Base-by-base conservation (phyloP, 2,329 filamentous ascomycete genomes). In the Cordyceps farinosa region DNA sequence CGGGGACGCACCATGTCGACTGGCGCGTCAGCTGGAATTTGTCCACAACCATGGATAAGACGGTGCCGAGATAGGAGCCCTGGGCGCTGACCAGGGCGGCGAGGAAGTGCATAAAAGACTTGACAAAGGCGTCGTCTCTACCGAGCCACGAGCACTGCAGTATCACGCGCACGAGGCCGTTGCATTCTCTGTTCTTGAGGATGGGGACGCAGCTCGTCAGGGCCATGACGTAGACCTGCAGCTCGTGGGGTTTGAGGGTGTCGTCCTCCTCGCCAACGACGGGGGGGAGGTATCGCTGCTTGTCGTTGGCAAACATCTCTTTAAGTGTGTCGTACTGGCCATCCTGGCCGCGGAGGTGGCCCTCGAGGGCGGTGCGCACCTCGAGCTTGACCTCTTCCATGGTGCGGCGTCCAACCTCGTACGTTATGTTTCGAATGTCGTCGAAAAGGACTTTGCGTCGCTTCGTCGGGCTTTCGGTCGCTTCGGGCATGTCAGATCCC, bases 1-100 rank as follows among this genome's bases (percentile, higher is more conserved):
- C 81, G 62, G 80, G 74, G 0, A 83, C 79, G 42, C 69, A 73
- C 78, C 80, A 84, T 30, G 79, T 72, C 1, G 79, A 78, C 22
- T 78, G 70, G 57, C 77, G 76, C 42, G 77, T 79, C 57, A 79
- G 84, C 64, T 84, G 82, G 71, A 99, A 91, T 73, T 92, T 89
- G 65, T 87, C 84, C 62, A 96, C 88, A 65, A 98, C 83, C 86
- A 92, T 94, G 63, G 86, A 83, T 64, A 97, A 82, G 45, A 96
- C 87, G 27, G 86, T 81, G 29, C 82, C 83, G 40, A 96, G 84
- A 75, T 91, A 96, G 15, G 86, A 87, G 51, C 90, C 89, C 70
- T 97, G 91, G 0, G 92, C 90, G 65, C 91, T 96, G 59, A 92
- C 87, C 52, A 99, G 79, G 44, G 87, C 86, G 22, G 85, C 84